phyloP scores from a whole-genome alignment of 2,329 filamentous ascomycete species.

The Huntiella abstrusa region DNA sequence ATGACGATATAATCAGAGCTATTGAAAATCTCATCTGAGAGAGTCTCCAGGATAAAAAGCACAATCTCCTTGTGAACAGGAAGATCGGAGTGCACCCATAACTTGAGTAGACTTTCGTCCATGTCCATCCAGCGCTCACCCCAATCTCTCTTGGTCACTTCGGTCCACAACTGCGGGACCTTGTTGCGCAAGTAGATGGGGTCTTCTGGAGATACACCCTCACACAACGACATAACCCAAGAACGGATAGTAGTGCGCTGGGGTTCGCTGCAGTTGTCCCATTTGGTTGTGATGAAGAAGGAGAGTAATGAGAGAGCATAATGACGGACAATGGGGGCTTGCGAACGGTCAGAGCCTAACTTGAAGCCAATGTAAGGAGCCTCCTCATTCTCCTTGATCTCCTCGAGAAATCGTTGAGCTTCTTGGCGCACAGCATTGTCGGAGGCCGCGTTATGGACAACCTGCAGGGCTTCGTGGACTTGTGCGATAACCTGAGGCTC shows the following conservation, averaged over 20 bases:
- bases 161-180: slow-evolving; percentile 83
- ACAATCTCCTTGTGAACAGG: slow-evolving; percentile 65
- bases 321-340: slow-evolving; percentile 70
- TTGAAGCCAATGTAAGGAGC: slow-evolving; percentile 73
- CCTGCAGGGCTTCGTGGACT: slow-evolving; percentile 69
- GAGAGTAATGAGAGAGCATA: slow-evolving; percentile 87
- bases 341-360: slow-evolving; percentile 55
- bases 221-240: slow-evolving; percentile 65
- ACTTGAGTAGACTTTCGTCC: slow-evolving; percentile 62
- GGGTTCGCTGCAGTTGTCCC: slow-evolving; percentile 50
- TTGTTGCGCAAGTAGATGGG: slow-evolving; percentile 80
- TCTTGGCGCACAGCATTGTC: slow-evolving; percentile 64
- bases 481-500: slow-evolving; percentile 32
- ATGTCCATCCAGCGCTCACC: slow-evolving; percentile 86
- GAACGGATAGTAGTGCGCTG: slow-evolving; percentile 50
- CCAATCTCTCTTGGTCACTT: slow-evolving; percentile 86
- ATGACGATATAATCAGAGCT: slow-evolving; percentile 75
- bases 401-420: slow-evolving; percentile 71
- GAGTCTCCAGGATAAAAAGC: slow-evolving; percentile 68
- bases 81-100: slow-evolving; percentile 57
- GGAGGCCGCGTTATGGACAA: slow-evolving; percentile 69
- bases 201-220: slow-evolving; percentile 50
- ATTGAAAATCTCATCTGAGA: slow-evolving; percentile 88
- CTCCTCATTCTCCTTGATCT: slow-evolving; percentile 58
- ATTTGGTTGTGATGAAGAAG: slow-evolving; percentile 71